These are phyloP conservation scores for Diaporthe sp. DNA, from an alignment of 2,329 filamentous ascomycete species.

Conservation along the genomic window DNA sequence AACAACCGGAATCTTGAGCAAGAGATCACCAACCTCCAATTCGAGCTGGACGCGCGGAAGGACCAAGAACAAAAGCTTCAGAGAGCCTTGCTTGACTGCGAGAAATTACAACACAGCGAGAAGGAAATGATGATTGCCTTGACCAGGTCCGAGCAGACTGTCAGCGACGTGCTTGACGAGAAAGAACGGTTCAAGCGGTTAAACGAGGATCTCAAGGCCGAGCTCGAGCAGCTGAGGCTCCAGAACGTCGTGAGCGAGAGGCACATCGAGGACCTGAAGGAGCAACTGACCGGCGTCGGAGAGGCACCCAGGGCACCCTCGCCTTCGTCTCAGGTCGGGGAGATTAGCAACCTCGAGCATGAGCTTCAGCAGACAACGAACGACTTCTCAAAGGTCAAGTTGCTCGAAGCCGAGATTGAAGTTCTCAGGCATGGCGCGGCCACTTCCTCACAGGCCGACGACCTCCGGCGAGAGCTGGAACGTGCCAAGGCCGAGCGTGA, in stretches of 20 bases:
- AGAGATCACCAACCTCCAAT: constrained; percentile 65
- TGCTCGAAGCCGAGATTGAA: constrained; percentile 71
- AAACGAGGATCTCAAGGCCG: constrained; percentile 49
- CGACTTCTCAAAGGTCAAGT: constrained; percentile 40
- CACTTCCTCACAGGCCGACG: constrained; percentile 25
- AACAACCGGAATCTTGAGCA: constrained; percentile 64
- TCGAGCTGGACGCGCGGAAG: constrained; percentile 59
- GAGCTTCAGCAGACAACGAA: constrained; percentile 64
- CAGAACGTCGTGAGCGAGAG: constrained; percentile 61
- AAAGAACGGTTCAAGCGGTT: constrained; percentile 40
- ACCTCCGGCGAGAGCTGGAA: constrained; percentile 33
- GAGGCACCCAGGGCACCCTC: constrained; percentile 31
- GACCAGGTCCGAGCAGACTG: constrained; percentile 38
- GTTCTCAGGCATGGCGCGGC: constrained; percentile 57
- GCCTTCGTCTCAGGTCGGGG: constrained; percentile 19
- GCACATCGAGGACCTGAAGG: constrained; percentile 68
- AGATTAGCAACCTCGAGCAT: constrained; percentile 62
- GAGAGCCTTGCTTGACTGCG: constrained; percentile 40
- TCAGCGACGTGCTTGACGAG: constrained; percentile 41
- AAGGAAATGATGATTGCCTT: constrained; percentile 44
- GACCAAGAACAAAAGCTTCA: constrained; percentile 48
- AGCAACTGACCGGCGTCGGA: constrained; percentile 60
- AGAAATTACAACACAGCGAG: constrained; percentile 44
- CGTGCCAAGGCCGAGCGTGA: constrained; percentile 47
- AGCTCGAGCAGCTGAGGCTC: constrained; percentile 54